A percentile compares a stretch with the other conserved stretches of the same genome.
These are phyloP conservation scores for Glycyrrhiza uralensis DNA, from an alignment of 306 rosid species.

Conservation along the genomic window DNA sequence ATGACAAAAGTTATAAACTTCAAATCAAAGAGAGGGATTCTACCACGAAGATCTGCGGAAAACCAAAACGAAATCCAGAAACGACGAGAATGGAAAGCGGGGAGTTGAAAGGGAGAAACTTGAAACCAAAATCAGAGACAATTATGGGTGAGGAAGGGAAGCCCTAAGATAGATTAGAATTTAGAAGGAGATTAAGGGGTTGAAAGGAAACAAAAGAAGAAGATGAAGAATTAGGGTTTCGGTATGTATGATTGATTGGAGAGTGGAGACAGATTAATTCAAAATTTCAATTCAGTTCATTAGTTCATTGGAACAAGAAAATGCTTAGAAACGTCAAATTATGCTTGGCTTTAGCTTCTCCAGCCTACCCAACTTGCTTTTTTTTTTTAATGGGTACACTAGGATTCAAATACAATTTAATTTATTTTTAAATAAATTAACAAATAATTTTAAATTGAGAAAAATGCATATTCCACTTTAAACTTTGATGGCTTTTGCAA, in stretches of 20 bases:
- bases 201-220: background rate
- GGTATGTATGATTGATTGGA: background rate
- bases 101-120: background rate
- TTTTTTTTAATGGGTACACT: too few species aligned
- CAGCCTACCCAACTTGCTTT: too few species aligned
- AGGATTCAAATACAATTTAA: too few species aligned
- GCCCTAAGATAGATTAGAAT: background rate
- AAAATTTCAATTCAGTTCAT: background rate
- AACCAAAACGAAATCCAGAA: background rate
- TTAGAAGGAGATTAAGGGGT: background rate
- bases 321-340: background rate
- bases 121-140: background rate
- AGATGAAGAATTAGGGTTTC: background rate
- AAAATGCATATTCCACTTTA: too few species aligned
- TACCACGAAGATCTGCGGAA: slow-evolving; percentile 2
- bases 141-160: background rate
- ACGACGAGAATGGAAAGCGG: background rate
- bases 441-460: too few species aligned
- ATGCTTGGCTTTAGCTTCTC: too few species aligned
- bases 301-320: background rate
- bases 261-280: background rate
- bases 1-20: background rate
- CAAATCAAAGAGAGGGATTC: background rate
- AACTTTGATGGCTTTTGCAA: too few species aligned
- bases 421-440: too few species aligned